phyloP scores from a whole-genome alignment of 2,329 filamentous ascomycete species.

The Claviceps pusilla region DNA sequence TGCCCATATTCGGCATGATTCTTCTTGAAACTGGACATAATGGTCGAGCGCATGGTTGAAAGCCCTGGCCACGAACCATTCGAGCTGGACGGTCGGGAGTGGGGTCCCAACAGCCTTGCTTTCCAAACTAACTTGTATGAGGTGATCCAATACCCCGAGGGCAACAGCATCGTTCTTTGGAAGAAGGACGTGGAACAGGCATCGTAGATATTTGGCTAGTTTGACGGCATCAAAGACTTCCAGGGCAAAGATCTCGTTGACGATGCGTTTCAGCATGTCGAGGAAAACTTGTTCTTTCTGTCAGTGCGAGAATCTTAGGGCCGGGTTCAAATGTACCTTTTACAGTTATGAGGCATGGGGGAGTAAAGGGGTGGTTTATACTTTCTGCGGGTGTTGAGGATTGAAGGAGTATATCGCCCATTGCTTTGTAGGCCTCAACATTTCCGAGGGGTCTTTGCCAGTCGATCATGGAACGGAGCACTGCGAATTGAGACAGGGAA shows the following conservation, averaged over 20 bases:
- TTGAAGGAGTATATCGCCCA: slow-evolving; percentile 50
- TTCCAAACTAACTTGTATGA: slow-evolving; percentile 36
- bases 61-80: slow-evolving; percentile 56
- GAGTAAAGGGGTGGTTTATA: slow-evolving; percentile 12
- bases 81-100: slow-evolving; percentile 54
- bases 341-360: not conserved
- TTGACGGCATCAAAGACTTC: slow-evolving; percentile 40
- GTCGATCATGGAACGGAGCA: slow-evolving; percentile 44
- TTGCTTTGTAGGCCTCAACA: slow-evolving; percentile 39
- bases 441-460: slow-evolving; percentile 30
- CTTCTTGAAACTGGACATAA: slow-evolving; percentile 40
- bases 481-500: slow-evolving; percentile 51
- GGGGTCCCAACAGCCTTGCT: slow-evolving; percentile 26
- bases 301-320: not conserved
- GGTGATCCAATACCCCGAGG: slow-evolving; percentile 49
- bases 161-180: slow-evolving; percentile 39
- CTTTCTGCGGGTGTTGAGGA: slow-evolving; percentile 37
- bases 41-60: slow-evolving; percentile 60
- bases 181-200: slow-evolving; percentile 55
- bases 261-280: slow-evolving; percentile 46
- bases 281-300: slow-evolving; percentile 24
- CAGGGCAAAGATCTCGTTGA: slow-evolving; percentile 50
- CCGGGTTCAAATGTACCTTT: not conserved
- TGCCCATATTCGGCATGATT: slow-evolving; percentile 44
- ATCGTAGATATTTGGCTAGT: slow-evolving; percentile 64